Conservation (phyloP, 306 rosid species). For the Lathyrus aphaca region DNA sequence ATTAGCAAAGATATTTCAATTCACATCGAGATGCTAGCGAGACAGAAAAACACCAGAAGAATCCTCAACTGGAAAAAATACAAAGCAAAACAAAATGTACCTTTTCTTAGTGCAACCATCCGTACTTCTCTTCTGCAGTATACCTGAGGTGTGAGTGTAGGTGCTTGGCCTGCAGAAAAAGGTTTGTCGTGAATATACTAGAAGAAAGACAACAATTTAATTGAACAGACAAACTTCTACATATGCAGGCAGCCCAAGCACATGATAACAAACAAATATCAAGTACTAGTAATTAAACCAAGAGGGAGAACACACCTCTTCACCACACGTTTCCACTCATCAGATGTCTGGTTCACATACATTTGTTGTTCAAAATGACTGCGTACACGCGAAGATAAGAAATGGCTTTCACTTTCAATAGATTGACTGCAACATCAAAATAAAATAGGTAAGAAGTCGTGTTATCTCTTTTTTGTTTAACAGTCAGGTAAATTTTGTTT, state of each 20-base stretch:
- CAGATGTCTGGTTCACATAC: constrained; percentile 47
- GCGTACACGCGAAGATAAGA: constrained; percentile 41
- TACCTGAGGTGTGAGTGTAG: constrained; percentile 42
- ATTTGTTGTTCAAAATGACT: constrained; percentile 47
- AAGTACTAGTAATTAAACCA: constrained; percentile 29
- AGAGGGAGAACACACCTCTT: constrained; percentile 58
- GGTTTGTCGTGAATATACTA: constrained; percentile 28
- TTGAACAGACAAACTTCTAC: constrained; percentile 31
- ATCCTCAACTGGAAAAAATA: constrained; percentile 24
- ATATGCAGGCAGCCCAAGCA: constrained; percentile 30
- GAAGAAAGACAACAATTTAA: constrained; percentile 27
- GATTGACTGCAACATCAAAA: constrained; percentile 52
- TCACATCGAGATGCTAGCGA: constrained; percentile 28
- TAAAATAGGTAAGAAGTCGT: constrained; percentile 21
- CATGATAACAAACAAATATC: constrained; percentile 29
- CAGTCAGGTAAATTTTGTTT: constrained; percentile 12
- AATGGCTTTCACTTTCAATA: constrained; percentile 44
- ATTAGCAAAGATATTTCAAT: constrained; percentile 23
- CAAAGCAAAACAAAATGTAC: constrained; percentile 42
- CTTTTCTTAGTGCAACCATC: constrained; percentile 86
- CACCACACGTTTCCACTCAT: constrained; percentile 48
- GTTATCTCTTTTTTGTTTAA: constrained; percentile 30
- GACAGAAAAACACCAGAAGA: constrained; percentile 15
- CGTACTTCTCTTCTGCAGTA: constrained; percentile 58
- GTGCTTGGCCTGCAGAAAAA: constrained; percentile 60